Evolutionary conservation across 2,329 filamentous ascomycete species (phyloP), one percentile per base, ranked within the genome.

Genomic region (Xylariaceae sp.): DNA sequence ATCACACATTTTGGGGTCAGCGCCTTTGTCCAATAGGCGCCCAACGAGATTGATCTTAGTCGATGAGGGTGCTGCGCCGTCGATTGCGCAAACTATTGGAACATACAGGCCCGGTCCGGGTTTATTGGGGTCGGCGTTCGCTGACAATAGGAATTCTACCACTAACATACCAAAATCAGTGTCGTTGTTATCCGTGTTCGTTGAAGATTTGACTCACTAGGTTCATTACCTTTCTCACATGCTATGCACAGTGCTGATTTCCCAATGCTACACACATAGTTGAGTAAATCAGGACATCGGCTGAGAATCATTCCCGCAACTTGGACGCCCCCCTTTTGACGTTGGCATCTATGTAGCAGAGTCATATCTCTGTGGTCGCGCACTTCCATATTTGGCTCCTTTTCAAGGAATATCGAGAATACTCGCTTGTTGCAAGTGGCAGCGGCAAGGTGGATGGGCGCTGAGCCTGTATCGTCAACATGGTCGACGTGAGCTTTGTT

Each of bases 231-330:
- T 38, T 55, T 55, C 39, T 63, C 59, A 32, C 56, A 61, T 2
- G 61, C 61, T 49, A 61, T 56, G 33, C 55, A 61, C 1, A 63
- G 50, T 3, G 62, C 59, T 14, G 61, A 63, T 37, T 62, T 62
- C 10, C 55, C 56, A 36, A 54, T 52, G 21, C 43, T 44, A 39
- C 64, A 58, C 14, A 48, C 17, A 4, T 40, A 21, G 32, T 64
- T 40, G 10, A 62, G 25, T 3, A 59, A 40, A 2, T 42, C 34
- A 2, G 53, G 49, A 7, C 51, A 47, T 3, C 34, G 14, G 10
- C 53, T 22, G n/a, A 64, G 51, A 6, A 63, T 52, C 22, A 58
- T 41, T 41, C 52, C 48, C 3, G 60, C 60, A 4, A 60, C 61
- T 6, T 47, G 35, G 10, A 57, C 44, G 3, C 60, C 61, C 7